phyloP scores from a whole-genome alignment of 257 asterid genomes.

The Craterostigma plantagineum region DNA sequence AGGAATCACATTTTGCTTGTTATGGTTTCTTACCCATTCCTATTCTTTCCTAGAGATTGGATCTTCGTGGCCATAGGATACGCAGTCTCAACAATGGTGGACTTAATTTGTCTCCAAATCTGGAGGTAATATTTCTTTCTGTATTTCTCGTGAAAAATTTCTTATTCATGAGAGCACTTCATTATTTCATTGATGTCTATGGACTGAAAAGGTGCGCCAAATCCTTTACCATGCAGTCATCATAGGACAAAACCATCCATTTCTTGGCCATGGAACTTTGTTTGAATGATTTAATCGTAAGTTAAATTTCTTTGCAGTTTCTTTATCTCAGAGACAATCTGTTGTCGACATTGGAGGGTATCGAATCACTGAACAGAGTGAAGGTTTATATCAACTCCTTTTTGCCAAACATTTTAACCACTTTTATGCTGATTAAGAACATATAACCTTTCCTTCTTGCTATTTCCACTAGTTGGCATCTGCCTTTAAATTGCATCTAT shows the following conservation, averaged over 20 bases:
- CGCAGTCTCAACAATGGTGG: slow-evolving; percentile 60
- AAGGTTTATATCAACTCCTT: slow-evolving; percentile 40
- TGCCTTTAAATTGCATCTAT: too few species aligned
- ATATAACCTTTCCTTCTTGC: slow-evolving; percentile 3
- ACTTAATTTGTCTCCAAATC: slow-evolving; percentile 60
- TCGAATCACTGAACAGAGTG: slow-evolving; percentile 75
- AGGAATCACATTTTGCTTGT: background rate
- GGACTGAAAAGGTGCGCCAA: background rate
- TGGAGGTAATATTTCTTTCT: slow-evolving; percentile 43
- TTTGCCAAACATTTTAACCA: slow-evolving; percentile 7
- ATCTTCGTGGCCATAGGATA: slow-evolving; percentile 91
- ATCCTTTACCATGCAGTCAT: background rate
- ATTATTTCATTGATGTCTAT: background rate
- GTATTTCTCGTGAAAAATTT: slow-evolving; percentile 1
- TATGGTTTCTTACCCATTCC: background rate
- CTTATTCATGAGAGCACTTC: background rate
- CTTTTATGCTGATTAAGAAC: slow-evolving; percentile 3
- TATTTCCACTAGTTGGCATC: slow-evolving; percentile 4
- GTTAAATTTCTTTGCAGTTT: slow-evolving; percentile 40
- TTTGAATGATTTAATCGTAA: slow-evolving; percentile 1
- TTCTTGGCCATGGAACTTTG: background rate
- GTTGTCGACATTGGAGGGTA: slow-evolving; percentile 80
- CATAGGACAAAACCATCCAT: background rate
- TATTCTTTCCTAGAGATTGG: slow-evolving; percentile 59
- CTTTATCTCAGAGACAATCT: slow-evolving; percentile 96